Evolutionary conservation across 169 alveolate genomes (phyloP).

Genomic region (Perkinsus chesapeaki): DNA sequence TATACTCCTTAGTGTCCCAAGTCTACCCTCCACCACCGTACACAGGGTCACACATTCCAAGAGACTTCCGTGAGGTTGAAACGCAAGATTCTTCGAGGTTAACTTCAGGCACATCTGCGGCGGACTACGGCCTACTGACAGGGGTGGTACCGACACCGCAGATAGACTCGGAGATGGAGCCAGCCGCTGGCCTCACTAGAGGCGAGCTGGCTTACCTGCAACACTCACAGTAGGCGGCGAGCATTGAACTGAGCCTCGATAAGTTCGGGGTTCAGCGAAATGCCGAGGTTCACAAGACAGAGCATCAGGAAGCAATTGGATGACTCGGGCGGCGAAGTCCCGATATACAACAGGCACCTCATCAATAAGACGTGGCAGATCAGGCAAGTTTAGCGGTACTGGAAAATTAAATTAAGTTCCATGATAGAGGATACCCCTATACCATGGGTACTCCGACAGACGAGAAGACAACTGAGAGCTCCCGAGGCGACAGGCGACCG

Average conservation of each 20-base stretch:
- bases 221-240: neutral
- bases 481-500: no score
- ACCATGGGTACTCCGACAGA: no score
- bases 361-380: neutral
- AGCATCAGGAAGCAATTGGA: neutral
- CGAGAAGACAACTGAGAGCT: no score
- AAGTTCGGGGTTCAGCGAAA: neutral
- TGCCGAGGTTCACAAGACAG: neutral
- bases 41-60: neutral
- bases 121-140: neutral
- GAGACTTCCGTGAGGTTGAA: neutral
- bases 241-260: neutral
- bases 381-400: neutral
- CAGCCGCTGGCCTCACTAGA: neutral
- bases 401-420: no score
- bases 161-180: neutral
- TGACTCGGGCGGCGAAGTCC: no score
- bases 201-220: neutral
- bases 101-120: neutral
- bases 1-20: neutral
- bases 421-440: no score
- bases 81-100: neutral
- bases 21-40: neutral
- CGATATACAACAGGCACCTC: neutral
- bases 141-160: neutral